phyloP scores from a whole-genome alignment of 2,329 filamentous ascomycete species.

The Colletotrichum eremochloae region DNA sequence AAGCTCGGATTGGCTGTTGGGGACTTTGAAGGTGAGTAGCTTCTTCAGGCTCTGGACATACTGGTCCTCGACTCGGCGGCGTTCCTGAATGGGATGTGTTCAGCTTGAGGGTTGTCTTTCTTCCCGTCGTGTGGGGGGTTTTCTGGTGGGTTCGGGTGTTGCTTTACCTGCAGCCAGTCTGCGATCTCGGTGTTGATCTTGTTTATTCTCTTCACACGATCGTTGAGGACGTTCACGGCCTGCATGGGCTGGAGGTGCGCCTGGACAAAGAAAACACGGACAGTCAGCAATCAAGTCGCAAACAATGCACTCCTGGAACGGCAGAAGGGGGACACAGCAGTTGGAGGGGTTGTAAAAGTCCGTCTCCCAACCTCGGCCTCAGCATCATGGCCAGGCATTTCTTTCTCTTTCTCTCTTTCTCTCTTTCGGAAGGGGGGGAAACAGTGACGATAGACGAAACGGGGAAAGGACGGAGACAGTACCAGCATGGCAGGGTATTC shows the following conservation, averaged over 20 bases:
- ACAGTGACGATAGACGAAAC: constrained; percentile 18
- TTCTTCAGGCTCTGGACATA: constrained; percentile 88
- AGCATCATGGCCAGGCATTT: background rate
- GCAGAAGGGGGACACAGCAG: background rate
- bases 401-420: background rate
- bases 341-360: background rate
- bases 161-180: constrained; percentile 92
- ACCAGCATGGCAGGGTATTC: constrained; percentile 98
- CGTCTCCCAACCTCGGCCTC: background rate
- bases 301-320: constrained; percentile 33
- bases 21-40: constrained; percentile 79
- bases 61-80: constrained; percentile 89
- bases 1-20: constrained; percentile 83
- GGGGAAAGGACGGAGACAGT: constrained; percentile 48
- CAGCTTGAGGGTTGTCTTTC: constrained; percentile 25
- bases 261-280: constrained; percentile 60
- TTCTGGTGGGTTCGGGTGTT: constrained; percentile 11
- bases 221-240: constrained; percentile 84
- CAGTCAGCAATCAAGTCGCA: constrained; percentile 42
- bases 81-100: constrained; percentile 73
- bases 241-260: constrained; percentile 83
- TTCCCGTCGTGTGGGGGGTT: constrained; percentile 16
- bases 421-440: background rate
- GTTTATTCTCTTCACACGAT: constrained; percentile 88
- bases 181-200: constrained; percentile 92